Conservation (phyloP, 1,139 yeast genomes). For the Taphrina betulina region DNA sequence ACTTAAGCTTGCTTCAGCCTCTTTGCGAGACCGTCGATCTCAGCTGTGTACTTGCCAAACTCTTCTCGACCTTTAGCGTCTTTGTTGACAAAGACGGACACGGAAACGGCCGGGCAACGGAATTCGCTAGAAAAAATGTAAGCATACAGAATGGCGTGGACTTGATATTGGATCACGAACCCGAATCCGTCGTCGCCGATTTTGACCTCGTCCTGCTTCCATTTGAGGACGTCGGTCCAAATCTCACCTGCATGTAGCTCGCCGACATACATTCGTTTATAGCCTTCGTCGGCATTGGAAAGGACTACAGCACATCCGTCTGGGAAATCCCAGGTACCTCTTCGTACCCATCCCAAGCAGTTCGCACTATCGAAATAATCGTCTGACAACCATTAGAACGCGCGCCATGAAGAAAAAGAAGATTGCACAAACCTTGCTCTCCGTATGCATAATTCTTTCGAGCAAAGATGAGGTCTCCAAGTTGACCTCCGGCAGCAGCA, state of each 20-base stretch:
- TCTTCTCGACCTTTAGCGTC: constrained; percentile 36
- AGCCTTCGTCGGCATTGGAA: constrained; percentile 37
- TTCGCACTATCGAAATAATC: constrained; percentile 35
- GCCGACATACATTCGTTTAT: constrained; percentile 38
- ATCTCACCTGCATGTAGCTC: constrained; percentile 36
- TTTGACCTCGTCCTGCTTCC: constrained; percentile 35
- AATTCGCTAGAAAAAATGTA: constrained; percentile 17
- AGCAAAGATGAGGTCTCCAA: constrained; percentile 36
- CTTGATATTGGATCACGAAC: too few species aligned
- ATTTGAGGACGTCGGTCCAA: constrained; percentile 38
- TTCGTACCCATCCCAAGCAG: constrained; percentile 38
- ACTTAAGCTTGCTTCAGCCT: neutral
- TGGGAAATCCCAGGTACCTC: constrained; percentile 38
- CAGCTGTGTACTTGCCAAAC: constrained; percentile 34
- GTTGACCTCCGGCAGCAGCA: constrained; percentile 38
- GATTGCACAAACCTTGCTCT: constrained; percentile 35
- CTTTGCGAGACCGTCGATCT: constrained; percentile 22
- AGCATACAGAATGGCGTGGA: too few species aligned
- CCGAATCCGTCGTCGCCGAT: constrained; percentile 37
- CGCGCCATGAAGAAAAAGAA: neutral
- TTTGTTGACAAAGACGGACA: constrained; percentile 36
- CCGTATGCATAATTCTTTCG: constrained; percentile 38
- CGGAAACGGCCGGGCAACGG: constrained; percentile 36
- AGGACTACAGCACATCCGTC: constrained; percentile 37
- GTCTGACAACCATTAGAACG: neutral